Evolutionary conservation across 2,329 filamentous ascomycete species (phyloP).

Genomic region (Laburnicola sp.): DNA sequence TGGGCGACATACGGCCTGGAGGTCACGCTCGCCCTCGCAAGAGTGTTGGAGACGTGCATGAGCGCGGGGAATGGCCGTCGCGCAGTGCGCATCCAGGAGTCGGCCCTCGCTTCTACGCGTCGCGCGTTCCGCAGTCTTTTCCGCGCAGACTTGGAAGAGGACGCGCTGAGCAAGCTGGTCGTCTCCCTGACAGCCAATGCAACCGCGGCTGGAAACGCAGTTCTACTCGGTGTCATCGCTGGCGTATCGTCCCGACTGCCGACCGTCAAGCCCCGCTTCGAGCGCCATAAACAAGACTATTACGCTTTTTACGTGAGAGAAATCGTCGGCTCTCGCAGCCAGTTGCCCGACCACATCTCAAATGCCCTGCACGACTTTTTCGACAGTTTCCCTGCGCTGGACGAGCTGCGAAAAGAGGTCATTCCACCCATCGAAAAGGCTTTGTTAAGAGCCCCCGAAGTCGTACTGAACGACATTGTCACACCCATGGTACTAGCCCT

Average conservation of each 20-base stretch:
- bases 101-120: conserved; percentile 75
- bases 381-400: conserved; percentile 67
- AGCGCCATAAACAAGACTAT: conserved; percentile 69
- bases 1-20: conserved; percentile 69
- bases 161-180: conserved; percentile 66
- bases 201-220: conserved; percentile 69
- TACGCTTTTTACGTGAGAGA: conserved; percentile 85
- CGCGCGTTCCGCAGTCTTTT: conserved; percentile 78
- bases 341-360: conserved; percentile 72
- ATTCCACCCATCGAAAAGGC: conserved; percentile 86
- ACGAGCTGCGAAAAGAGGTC: conserved; percentile 75
- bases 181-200: conserved; percentile 70
- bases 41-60: conserved; percentile 76
- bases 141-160: conserved; percentile 60
- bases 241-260: conserved; percentile 79
- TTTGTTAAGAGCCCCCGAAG: conserved; percentile 84
- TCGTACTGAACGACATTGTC: conserved; percentile 79
- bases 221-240: conserved; percentile 81
- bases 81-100: conserved; percentile 64
- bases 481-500: conserved; percentile 72
- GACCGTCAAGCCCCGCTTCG: conserved; percentile 64
- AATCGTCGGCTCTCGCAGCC: conserved; percentile 75
- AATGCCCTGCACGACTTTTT: conserved; percentile 82
- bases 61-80: conserved; percentile 45
- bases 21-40: conserved; percentile 69